These are phyloP conservation scores for Paraphoma sp. DNA, from an alignment of 2,329 filamentous ascomycete genomes.

Conservation along the genomic window DNA sequence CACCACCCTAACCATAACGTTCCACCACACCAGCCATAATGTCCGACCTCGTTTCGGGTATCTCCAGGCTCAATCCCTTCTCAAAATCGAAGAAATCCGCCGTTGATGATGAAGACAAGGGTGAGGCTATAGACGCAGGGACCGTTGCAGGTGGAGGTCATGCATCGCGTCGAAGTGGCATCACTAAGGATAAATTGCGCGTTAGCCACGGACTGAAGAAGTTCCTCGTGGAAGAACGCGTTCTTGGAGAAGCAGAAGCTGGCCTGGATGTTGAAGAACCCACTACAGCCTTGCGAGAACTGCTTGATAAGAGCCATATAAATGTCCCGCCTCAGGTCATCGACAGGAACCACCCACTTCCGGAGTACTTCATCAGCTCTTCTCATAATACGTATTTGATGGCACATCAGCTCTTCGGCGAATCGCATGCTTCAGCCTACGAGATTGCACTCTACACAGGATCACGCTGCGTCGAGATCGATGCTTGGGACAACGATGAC, in stretches of 20 bases:
- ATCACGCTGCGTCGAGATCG: slow-evolving; percentile 75
- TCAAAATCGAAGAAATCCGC: slow-evolving; percentile 32
- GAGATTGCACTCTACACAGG: slow-evolving; percentile 67
- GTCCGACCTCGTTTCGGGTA: slow-evolving; percentile 43
- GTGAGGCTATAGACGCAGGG: slow-evolving; percentile 58
- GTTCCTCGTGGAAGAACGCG: slow-evolving; percentile 61
- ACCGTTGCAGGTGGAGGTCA: slow-evolving; percentile 67
- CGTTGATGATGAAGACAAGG: slow-evolving; percentile 59
- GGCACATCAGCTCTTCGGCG: slow-evolving; percentile 72
- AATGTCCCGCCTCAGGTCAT: slow-evolving; percentile 61
- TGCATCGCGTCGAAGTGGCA: slow-evolving; percentile 55
- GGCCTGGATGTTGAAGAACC: slow-evolving; percentile 54
- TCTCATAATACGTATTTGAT: slow-evolving; percentile 77
- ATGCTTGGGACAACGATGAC: slow-evolving; percentile 72
- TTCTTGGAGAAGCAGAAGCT: slow-evolving; percentile 58
- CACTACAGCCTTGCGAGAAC: slow-evolving; percentile 55
- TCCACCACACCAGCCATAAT: slow-evolving; percentile 20
- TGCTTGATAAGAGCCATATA: slow-evolving; percentile 66
- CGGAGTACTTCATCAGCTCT: slow-evolving; percentile 75
- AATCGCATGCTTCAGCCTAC: slow-evolving; percentile 68
- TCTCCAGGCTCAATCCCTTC: slow-evolving; percentile 43
- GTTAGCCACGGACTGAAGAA: slow-evolving; percentile 66
- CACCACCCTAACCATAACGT: slow-evolving; percentile 1
- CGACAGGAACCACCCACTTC: slow-evolving; percentile 66
- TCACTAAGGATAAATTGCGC: slow-evolving; percentile 61